Evolutionary conservation across 148 eudicot species (phyloP).

Genomic region (Limonium bicolor): DNA sequence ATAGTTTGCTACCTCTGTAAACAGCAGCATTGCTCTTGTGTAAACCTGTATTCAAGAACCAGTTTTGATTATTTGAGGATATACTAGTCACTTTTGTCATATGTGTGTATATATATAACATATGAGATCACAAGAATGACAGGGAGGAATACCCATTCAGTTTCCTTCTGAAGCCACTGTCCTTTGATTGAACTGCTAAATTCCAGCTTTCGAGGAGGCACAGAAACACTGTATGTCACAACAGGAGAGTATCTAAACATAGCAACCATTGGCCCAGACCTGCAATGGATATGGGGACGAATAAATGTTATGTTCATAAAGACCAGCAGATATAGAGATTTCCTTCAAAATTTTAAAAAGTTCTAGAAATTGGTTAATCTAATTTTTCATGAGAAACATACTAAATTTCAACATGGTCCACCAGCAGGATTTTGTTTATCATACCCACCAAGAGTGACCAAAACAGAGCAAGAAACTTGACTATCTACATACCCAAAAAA

Average conservation of each 20-base stretch:
- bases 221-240: constrained; percentile 50
- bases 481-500: constrained; percentile 77
- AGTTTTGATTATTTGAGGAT: too few species aligned
- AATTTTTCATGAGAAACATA: not conserved
- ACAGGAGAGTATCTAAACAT: constrained; percentile 74
- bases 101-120: too few species aligned
- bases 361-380: too few species aligned
- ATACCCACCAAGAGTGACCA: not conserved
- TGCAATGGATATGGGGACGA: constrained; percentile 17
- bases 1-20: constrained; percentile 39
- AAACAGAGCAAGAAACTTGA: not conserved
- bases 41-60: constrained; percentile 32
- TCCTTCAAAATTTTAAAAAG: too few species aligned
- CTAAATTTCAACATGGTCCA: not conserved
- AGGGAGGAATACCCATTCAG: constrained; percentile 27
- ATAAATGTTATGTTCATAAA: constrained; percentile 1
- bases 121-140: not conserved
- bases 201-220: constrained; percentile 61
- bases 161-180: constrained; percentile 47
- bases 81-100: too few species aligned
- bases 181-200: constrained; percentile 31
- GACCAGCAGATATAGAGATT: not conserved
- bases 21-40: constrained; percentile 36
- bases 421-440: not conserved
- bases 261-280: constrained; percentile 86